These are phyloP conservation scores for Infundibulicybe gibba DNA, from an alignment of 768 basidiomycete genomes.

Conservation along the genomic window DNA sequence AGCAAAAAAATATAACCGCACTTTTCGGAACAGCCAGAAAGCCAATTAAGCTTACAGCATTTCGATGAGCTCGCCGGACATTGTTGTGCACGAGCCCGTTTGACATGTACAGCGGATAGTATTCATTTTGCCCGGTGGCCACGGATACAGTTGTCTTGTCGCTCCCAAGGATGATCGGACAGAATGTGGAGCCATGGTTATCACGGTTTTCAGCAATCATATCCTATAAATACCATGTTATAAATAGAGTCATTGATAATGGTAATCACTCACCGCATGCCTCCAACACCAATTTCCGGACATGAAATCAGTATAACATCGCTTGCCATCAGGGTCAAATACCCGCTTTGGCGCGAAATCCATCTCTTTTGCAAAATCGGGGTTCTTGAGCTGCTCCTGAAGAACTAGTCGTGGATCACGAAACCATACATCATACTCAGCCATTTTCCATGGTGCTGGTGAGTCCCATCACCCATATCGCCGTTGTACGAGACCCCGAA, in stretches of 20 bases:
- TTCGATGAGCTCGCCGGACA: background rate
- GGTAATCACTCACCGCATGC: background rate
- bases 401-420: constrained; percentile 23
- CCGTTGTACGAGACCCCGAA: constrained; percentile 24
- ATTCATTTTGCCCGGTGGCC: constrained; percentile 6
- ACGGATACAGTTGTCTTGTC: background rate
- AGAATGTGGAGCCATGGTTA: background rate
- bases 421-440: constrained; percentile 25
- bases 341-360: constrained; percentile 26
- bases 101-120: constrained; percentile 13
- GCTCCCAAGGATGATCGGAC: background rate
- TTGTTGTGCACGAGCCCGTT: constrained; percentile 8
- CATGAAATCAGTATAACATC: background rate
- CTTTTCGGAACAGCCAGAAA: background rate
- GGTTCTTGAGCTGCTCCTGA: constrained; percentile 25
- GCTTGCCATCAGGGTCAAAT: constrained; percentile 6
- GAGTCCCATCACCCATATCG: constrained; percentile 12
- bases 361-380: constrained; percentile 26
- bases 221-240: background rate
- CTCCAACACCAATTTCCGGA: background rate
- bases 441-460: constrained; percentile 27
- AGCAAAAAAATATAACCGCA: background rate
- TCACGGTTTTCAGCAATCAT: background rate
- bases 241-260: background rate
- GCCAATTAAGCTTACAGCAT: background rate